Evolutionary conservation across 2,329 filamentous ascomycete species (phyloP).

Genomic region (Amauroascus niger): DNA sequence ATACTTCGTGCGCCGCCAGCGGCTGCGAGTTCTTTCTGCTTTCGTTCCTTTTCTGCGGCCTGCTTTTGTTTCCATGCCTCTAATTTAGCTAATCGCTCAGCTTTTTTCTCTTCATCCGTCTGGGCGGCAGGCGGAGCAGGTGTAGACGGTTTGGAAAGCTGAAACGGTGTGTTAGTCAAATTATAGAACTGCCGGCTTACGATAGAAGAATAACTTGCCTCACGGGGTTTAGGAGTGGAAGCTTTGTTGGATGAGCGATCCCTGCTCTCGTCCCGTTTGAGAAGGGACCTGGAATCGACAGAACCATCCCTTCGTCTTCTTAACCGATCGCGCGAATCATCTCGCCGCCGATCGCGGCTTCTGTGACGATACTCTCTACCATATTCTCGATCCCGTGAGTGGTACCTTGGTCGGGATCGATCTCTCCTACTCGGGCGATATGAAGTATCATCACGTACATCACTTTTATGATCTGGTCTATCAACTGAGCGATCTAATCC

Average conservation of each 20-base stretch:
- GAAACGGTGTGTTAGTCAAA: slow-evolving; percentile 16
- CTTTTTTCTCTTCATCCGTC: slow-evolving; percentile 65
- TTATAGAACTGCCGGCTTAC: slow-evolving; percentile 15
- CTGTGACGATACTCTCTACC: slow-evolving; percentile 51
- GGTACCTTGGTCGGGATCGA: slow-evolving; percentile 54
- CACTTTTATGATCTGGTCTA: slow-evolving; percentile 36
- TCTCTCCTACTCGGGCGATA: slow-evolving; percentile 55
- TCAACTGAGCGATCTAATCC: slow-evolving; percentile 60
- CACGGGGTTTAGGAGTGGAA: slow-evolving; percentile 43
- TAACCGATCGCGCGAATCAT: slow-evolving; percentile 60
- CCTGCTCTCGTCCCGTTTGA: slow-evolving; percentile 56
- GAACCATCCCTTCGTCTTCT: slow-evolving; percentile 59
- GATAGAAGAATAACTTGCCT: slow-evolving; percentile 43
- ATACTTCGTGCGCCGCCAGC: slow-evolving; percentile 57
- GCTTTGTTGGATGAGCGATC: slow-evolving; percentile 45
- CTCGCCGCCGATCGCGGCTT: slow-evolving; percentile 63
- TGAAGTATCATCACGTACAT: slow-evolving; percentile 55
- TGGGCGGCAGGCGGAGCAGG: slow-evolving; percentile 39
- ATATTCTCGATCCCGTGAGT: slow-evolving; percentile 47
- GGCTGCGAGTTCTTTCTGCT: slow-evolving; percentile 56
- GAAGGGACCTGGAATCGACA: slow-evolving; percentile 58
- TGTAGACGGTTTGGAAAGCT: slow-evolving; percentile 47
- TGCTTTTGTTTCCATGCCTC: slow-evolving; percentile 91
- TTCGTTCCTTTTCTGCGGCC: slow-evolving; percentile 60
- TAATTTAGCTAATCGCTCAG: slow-evolving; percentile 67